Percentiles rank a stretch among this genome's conserved stretches.
Conservation (phyloP, 495 filamentous ascomycete genomes). For the Amphirosellinia nigrospora region DNA sequence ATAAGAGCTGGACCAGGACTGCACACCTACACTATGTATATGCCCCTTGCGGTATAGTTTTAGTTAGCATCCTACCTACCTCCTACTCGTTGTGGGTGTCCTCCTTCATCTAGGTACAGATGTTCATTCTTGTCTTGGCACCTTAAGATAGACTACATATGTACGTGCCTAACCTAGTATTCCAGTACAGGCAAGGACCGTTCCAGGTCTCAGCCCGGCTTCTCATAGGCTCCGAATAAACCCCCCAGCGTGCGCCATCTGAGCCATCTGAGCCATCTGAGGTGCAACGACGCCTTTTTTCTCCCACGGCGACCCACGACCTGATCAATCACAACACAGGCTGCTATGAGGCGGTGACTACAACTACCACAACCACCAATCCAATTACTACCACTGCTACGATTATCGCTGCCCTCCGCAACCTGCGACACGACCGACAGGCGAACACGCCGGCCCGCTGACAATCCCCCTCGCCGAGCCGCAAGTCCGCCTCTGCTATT, state of each 20-base stretch:
- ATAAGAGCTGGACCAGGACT: too few species aligned
- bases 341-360: conserved; percentile 5
- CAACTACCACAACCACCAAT: not conserved
- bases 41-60: too few species aligned
- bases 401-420: too few species aligned
- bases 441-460: not conserved
- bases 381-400: too few species aligned
- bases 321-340: conserved; percentile 28
- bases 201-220: too few species aligned
- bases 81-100: too few species aligned
- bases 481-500: not conserved
- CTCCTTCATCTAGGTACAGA: too few species aligned
- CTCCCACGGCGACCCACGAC: conserved; percentile 1
- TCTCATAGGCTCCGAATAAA: not conserved
- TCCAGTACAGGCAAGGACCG: not conserved
- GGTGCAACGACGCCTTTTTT: conserved; percentile 6
- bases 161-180: too few species aligned
- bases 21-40: too few species aligned
- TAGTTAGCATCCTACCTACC: too few species aligned
- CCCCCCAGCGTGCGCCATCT: not conserved
- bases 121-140: too few species aligned
- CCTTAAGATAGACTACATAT: too few species aligned
- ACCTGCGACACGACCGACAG: not conserved
- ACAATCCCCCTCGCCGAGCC: not conserved
- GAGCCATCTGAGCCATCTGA: not conserved